These are phyloP conservation scores for Quercus agrifolia DNA, from an alignment of 306 rosid species.

Conservation along the genomic window DNA sequence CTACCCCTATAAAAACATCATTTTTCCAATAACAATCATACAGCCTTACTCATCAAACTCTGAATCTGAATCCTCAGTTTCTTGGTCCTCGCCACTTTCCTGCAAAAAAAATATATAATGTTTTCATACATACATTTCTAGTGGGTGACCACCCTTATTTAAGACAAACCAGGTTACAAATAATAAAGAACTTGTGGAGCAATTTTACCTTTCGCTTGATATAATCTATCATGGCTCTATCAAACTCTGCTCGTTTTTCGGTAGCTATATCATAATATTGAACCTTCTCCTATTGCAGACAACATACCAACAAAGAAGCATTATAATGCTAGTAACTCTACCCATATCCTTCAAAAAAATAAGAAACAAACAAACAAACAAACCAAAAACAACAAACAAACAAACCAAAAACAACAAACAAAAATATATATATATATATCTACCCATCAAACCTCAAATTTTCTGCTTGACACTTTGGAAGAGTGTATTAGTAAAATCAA, in stretches of 20 bases:
- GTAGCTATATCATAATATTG: slow-evolving; percentile 91
- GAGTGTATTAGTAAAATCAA: not conserved
- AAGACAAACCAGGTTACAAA: not conserved
- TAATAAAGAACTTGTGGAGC: not conserved
- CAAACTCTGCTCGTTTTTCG: slow-evolving; percentile 87
- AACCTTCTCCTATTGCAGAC: slow-evolving; percentile 72
- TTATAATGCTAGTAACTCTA: not conserved
- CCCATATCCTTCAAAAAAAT: not conserved
- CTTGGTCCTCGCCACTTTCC: slow-evolving; percentile 69
- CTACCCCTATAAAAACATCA: slow-evolving; percentile 17
- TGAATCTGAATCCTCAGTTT: slow-evolving; percentile 53
- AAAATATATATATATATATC: too few relatives aligned
- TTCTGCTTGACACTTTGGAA: not conserved
- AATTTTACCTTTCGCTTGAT: slow-evolving; percentile 60
- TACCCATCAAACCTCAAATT: too few relatives aligned
- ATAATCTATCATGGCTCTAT: slow-evolving; percentile 64
- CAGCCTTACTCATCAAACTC: slow-evolving; percentile 43
- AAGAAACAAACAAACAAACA: too few relatives aligned
- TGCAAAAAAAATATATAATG: slow-evolving; percentile 26
- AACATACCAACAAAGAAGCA: not conserved
- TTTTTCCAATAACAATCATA: slow-evolving; percentile 1
- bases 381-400: too few relatives aligned
- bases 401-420: too few relatives aligned
- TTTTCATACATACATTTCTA: not conserved
- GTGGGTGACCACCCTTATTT: not conserved